Evolutionary conservation across 768 basidiomycete species (phyloP).

Genomic region (Boletus tylopilopsis): DNA sequence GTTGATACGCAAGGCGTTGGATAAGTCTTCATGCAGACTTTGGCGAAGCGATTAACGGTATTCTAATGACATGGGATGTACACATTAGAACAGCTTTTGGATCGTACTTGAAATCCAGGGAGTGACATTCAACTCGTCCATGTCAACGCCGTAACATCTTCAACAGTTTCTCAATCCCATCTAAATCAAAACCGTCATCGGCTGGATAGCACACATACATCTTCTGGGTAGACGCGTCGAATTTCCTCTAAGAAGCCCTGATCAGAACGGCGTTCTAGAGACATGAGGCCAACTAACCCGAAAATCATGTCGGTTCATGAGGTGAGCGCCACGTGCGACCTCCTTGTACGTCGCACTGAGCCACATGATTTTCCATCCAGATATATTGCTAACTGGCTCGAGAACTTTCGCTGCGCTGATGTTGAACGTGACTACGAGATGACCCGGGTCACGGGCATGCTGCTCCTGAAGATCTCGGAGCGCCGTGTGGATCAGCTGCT

Average conservation of each 20-base stretch:
- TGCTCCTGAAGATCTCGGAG: slow-evolving; percentile 41
- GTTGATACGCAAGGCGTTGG: slow-evolving; percentile 38
- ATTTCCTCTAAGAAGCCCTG: slow-evolving; percentile 36
- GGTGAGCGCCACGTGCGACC: too few relatives aligned
- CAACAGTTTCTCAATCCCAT: slow-evolving; percentile 42
- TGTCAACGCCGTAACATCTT: slow-evolving; percentile 31
- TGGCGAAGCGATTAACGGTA: slow-evolving; percentile 27
- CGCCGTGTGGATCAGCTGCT: slow-evolving; percentile 46
- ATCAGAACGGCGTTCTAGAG: neutral
- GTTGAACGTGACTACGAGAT: slow-evolving; percentile 44
- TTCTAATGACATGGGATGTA: neutral
- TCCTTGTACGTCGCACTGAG: slow-evolving; percentile 42
- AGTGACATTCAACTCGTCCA: neutral
- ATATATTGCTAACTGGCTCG: slow-evolving; percentile 39
- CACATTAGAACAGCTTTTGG: neutral
- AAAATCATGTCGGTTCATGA: slow-evolving; percentile 43
- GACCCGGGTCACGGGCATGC: neutral
- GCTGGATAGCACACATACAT: slow-evolving; percentile 51
- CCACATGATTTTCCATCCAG: slow-evolving; percentile 44
- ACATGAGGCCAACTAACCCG: slow-evolving; percentile 31
- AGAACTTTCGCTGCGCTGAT: slow-evolving; percentile 43
- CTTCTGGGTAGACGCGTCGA: slow-evolving; percentile 38
- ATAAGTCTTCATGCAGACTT: slow-evolving; percentile 37
- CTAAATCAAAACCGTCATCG: slow-evolving; percentile 43
- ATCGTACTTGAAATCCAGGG: neutral